Evolutionary conservation across 257 asterid species (phyloP), one percentile per base, ranked within the genome.

Genomic region (Striga asiatica): DNA sequence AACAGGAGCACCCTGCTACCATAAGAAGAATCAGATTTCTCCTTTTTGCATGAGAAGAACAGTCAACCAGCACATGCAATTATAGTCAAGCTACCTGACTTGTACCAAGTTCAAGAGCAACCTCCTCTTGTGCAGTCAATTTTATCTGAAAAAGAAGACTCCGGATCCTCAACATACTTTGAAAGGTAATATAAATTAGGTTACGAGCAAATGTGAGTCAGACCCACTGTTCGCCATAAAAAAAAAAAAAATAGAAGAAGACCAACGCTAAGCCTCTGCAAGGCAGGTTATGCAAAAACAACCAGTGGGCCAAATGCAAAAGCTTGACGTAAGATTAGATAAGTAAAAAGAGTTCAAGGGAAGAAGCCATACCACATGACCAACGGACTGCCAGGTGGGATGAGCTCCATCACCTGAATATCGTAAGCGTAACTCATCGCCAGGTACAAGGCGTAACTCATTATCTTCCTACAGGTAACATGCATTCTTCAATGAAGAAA

Each of bases 401-500:
- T 92, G 99, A 50, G 83, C 80, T 38, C 94, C 94, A 85, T 92
- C 93, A 31, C 97, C 99, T 29, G 97, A 81, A 77, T 92, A 81
- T 66, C 95, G 93, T 60, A 92, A 75, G 43, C 96, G 83, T 66
- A 88, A 69, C 72, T 92, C 99, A 75, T 92, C 99, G 53, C 99
- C 97, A 70, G 99, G 97, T 41, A 92, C 99, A 71, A 92, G 95
- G 39, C 99, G 97, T 66, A 92, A 70, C 76, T 92, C 99, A 71
- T 92, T 88, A 62, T 92, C 97, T 84, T 92, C 99, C 99, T 92
- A 64, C 78, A 81, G 58, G 51, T 60, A 61, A 51, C 18, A 66
- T 50, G 70, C 46, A 48, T 50, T 48, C 50, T 45, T 48, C 65
- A 50, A 50, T 24, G 17, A 39, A 54, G 21, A 23, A 58, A 21